phyloP scores from a whole-genome alignment of 768 basidiomycete species.

The Strobilomyces confusus region DNA sequence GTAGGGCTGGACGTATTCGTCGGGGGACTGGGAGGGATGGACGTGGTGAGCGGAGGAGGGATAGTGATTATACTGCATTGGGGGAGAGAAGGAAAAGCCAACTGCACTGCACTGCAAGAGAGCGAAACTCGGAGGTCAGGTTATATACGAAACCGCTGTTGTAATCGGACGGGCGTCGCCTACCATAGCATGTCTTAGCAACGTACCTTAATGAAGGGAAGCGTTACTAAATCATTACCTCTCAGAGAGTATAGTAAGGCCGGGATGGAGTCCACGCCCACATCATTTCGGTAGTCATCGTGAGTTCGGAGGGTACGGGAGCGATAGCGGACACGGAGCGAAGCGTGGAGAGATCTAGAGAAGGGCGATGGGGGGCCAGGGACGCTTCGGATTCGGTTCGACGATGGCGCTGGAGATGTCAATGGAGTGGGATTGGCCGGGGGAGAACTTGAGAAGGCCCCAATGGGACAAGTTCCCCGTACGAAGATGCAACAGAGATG shows the following conservation, averaged over 20 bases:
- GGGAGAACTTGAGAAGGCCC: constrained; percentile 23
- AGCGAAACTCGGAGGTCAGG: constrained; percentile 11
- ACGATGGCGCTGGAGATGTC: constrained; percentile 33
- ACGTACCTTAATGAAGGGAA: constrained; percentile 36
- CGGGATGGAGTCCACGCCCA: constrained; percentile 33
- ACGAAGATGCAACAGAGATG: not conserved
- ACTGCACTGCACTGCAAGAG: constrained; percentile 8
- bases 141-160: constrained; percentile 34
- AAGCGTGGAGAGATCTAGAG: constrained; percentile 25
- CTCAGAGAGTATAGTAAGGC: constrained; percentile 30
- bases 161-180: constrained; percentile 34
- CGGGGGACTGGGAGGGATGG: constrained; percentile 21
- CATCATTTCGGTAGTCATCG: constrained; percentile 34
- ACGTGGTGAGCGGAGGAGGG: constrained; percentile 17
- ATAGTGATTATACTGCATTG: constrained; percentile 31
- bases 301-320: constrained; percentile 27
- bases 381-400: constrained; percentile 23
- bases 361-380: constrained; percentile 23
- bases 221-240: constrained; percentile 38
- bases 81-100: constrained; percentile 1
- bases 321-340: constrained; percentile 26
- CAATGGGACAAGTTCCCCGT: constrained; percentile 25
- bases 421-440: constrained; percentile 29
- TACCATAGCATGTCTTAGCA: constrained; percentile 34
- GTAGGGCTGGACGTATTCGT: constrained; percentile 20